Base-by-base conservation (phyloP, 2,329 filamentous ascomycete genomes). In the Stagonosporopsis rhizophila region DNA sequence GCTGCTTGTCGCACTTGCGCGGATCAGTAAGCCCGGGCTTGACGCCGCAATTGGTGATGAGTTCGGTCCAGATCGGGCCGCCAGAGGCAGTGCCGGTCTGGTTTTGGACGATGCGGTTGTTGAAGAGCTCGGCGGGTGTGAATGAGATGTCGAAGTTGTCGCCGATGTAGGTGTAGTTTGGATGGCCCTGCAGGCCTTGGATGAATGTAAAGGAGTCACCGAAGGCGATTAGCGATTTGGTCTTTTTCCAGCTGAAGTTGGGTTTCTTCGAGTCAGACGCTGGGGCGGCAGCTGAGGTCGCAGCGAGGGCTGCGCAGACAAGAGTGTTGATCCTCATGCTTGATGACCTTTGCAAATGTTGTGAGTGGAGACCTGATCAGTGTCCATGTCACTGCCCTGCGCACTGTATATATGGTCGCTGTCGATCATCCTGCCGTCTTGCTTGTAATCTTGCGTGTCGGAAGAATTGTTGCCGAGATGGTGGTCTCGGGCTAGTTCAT, bases 151-250 rank as follows among this genome's bases (percentile, higher is more conserved):
- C 73, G n/a, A 81, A 70, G 42, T 77, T 74, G 58, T 83, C 80
- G n/a, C 81, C 82, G 41, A 85, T 84, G 70, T 84, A 85, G 51
- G 79, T 82, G 62, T 75, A 84, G 56, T 83, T 81, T 49, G 78
- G 71, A 28, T 73, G 78, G 3, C 83, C 83, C n/a, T 77, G 67
- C 0, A 79, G 81, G 9, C 83, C 83, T 73, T 85, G 82, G 0
- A 84, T 77, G 52, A 78, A 86, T 1, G 82, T 82, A 60, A 82
- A 83, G 0, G 79, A 82, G 54, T 83, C 80, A 2, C 81, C 81
- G 48, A 83, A 83, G 3, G 80, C 79, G 30, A 83, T 68, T 7
- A 70, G 39, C 6, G 67, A 66, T 44, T 66, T 62, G 4, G 57
- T 66, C 12, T 50, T 51, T 4, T 44, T 44, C 68, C 65, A 70